A percentile compares a stretch with the other conserved stretches of the same genome.
These are phyloP conservation scores for Hypoxylon sp. DNA, from an alignment of 2,329 filamentous ascomycete genomes.

Conservation along the genomic window DNA sequence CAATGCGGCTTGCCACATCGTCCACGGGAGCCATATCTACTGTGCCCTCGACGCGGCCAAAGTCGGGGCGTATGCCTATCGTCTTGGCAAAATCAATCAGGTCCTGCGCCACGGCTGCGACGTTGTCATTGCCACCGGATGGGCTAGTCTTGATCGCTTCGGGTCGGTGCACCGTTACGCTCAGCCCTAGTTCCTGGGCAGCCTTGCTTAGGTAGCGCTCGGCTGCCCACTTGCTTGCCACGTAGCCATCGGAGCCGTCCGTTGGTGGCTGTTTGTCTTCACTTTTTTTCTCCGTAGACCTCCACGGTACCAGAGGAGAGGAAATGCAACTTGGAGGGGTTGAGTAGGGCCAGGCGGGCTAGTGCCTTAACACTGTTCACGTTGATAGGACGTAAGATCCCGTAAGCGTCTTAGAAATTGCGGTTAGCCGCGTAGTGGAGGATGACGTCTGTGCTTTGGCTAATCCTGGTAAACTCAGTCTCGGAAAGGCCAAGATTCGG, in stretches of 20 bases:
- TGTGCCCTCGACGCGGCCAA: not conserved
- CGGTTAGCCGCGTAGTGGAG: not conserved
- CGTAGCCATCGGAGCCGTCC: conserved; percentile 1
- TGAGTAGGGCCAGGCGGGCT: not conserved
- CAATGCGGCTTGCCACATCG: not conserved
- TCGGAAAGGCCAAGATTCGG: not conserved
- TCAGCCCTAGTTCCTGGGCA: not conserved
- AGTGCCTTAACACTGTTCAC: not conserved
- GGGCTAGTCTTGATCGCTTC: not conserved
- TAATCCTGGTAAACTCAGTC: not conserved
- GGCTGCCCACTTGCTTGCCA: not conserved
- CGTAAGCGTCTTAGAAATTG: not conserved
- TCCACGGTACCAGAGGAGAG: not conserved
- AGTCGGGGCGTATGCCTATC: not conserved
- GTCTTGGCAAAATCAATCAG: not conserved
- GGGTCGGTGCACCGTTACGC: not conserved
- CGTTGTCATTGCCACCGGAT: not conserved
- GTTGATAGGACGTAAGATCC: not conserved
- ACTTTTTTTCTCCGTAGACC: not conserved
- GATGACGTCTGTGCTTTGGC: not conserved
- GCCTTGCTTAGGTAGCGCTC: not conserved
- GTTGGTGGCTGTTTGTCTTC: not conserved
- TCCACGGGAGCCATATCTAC: not conserved
- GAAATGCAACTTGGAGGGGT: not conserved
- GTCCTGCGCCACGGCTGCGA: not conserved